Evolutionary conservation across 371 early-diverging fungal species (phyloP).

Genomic region (Apophysomyces elegans): DNA sequence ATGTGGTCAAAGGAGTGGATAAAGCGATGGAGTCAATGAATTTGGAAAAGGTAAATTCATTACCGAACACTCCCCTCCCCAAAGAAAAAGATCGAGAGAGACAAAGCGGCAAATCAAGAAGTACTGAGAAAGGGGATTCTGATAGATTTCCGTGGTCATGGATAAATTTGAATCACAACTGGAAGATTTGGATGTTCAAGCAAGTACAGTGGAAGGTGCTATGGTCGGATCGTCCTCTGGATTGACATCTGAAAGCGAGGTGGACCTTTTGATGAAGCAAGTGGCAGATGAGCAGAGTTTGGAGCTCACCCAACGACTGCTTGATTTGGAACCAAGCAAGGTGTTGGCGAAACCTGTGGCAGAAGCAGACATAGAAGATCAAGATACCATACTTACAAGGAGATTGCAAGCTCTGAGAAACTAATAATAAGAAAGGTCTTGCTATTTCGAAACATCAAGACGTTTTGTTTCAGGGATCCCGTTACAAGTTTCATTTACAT

Average conservation of each 20-base stretch:
- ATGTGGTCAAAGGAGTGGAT: conserved; percentile 91
- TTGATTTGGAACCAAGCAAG: conserved; percentile 55
- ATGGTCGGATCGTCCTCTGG: conserved; percentile 87
- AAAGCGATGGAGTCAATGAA: conserved; percentile 93
- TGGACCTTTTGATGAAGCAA: conserved; percentile 90
- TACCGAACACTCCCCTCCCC: too few species aligned
- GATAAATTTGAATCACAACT: conserved; percentile 94
- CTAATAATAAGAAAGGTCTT: conserved; percentile 13
- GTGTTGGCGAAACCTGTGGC: conserved; percentile 26
- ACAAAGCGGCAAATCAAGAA: background rate
- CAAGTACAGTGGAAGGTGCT: conserved; percentile 89
- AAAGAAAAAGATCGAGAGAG: background rate
- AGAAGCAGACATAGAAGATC: conserved; percentile 26
- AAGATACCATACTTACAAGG: conserved; percentile 35
- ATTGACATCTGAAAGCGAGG: conserved; percentile 86
- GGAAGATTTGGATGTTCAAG: conserved; percentile 94
- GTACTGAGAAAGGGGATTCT: background rate
- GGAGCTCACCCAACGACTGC: conserved; percentile 72
- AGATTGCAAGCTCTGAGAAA: conserved; percentile 42
- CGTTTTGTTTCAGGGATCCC: too few species aligned
- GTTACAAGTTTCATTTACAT: too few species aligned
- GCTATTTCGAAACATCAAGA: too few species aligned
- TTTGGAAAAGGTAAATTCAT: conserved; percentile 74
- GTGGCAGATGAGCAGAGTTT: conserved; percentile 95
- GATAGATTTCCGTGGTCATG: conserved; percentile 89